Evolutionary conservation across 768 basidiomycete species (phyloP), one percentile per base, ranked within the genome.

Genomic region (Gyrodon lividus): DNA sequence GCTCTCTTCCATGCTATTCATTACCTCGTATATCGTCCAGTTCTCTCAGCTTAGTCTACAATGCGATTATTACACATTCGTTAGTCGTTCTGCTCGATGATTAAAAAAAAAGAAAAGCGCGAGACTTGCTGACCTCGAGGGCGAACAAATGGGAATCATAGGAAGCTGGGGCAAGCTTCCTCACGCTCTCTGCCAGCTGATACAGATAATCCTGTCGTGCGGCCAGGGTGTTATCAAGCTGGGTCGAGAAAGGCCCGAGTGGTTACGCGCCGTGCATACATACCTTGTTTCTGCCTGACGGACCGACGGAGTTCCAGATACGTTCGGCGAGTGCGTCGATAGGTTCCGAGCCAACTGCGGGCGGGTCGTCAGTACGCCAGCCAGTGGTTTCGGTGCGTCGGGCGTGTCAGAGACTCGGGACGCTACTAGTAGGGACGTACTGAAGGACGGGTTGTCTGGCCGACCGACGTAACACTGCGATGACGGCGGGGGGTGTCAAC

Each of bases 241-340:
- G 6, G 22, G 16, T 42, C 17, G 24, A 4, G 31, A 3, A 31
- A 26, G 24, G 24, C 24, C 4, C 24, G 7, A 7, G 24, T 26
- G 1, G 28, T 19, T 5, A 17, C 8, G n/a, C 12, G 12, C n/a
- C 8, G 22, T 4, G 10, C 14, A 17, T 13, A 23, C 9, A 23
- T 37, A 89, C 93, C 75, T 93, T 95, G 74, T 98, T 98, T 2
- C 74, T 80, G 0, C 95, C 95, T 0, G 94, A 97, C 0, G 94
- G 93, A 1, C 95, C 95, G 0, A 82, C 77, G 0, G 88, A 84
- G 22, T 70, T 67, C 79, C 84, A 87, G 44, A 98, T 96, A 4
- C 74, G 74, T 28, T 77, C 61, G 0, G 92, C 84, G 4, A 95
- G 80, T 2, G 59, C 50, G 34, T 84, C 80, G n/a, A 93, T 71